Evolutionary conservation across 2,329 filamentous ascomycete genomes (phyloP), one percentile per base, ranked within the genome.

Genomic region (Sporothrix protearum): DNA sequence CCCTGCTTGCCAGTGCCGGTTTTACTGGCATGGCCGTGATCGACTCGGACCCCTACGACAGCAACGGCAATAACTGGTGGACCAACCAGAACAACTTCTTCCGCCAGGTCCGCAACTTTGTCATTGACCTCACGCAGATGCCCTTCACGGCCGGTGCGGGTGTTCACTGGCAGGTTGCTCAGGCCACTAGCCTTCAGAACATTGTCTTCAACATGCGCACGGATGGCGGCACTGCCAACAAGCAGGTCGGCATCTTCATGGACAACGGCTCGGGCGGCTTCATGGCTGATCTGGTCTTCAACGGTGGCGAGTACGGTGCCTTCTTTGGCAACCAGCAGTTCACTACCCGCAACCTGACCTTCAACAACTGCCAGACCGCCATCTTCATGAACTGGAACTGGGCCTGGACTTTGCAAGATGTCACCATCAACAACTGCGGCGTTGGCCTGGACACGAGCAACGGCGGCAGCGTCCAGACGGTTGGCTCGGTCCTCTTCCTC

Each of bases 361-460:
- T 96, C 85, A 92, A 92, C 79, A 86, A 87, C 80, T 94, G 92
- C 83, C 86, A 92, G 78, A 96, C 92, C 1, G 93, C 92, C 73
- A 89, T 97, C 74, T 93, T 88, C 82, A 91, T 96, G 89, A 94
- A 94, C 84, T 97, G 93, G 93, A 92, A 95, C 83, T 97, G 93
- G 93, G 84, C 89, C 22, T 96, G 92, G 91, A 89, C 90, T 59
- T 88, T 96, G 81, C 93, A 95, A 79, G 91, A 88, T 47, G 76
- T 96, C 49, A 86, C 82, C 61, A 92, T 96, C 81, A 89, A 93
- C 79, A 88, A 91, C 78, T 92, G 91, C 78, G 82, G 84, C n/a
- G 81, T 94, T 51, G 93, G 92, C 71, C 83, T 96, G 74, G 91
- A 96, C 81, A 93, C 97, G 89, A 87, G 90, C 69, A 87, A 86